Base-by-base conservation (phyloP, 805 yeast species). In the Martiniozyma abietophila region DNA sequence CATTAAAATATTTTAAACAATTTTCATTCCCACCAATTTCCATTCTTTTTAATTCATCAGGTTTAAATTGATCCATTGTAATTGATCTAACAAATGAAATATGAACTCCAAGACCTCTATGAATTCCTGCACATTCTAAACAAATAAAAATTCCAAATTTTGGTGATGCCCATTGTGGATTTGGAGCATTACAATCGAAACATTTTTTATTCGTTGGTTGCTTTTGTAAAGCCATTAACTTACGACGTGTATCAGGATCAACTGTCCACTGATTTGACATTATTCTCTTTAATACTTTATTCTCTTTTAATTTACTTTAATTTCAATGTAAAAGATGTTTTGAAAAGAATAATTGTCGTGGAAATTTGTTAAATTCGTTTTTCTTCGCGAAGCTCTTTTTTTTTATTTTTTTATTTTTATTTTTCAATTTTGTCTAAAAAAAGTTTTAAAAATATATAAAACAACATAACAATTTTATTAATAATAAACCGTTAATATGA, bases 151-250 rank as follows among this genome's bases (percentile, higher is more conserved):
- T 82, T 40, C 98, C 98, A 61, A 89, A 86, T 59, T 92, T 92
- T 24, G 97, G 97, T 10, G 96, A 85, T 2, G 97, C 96, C 98
- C 98, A 92, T 58, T 92, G 98, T 8, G 98, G 98, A 55, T 88
- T 89, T 39, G 95, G 95, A 1, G 96, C 94, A 25, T 65, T 69
- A 60, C 98, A 92, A 57, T 92, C 98, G 57, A 85, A 80, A 60
- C 98, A 92, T 56, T 74, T 78, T 62, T 80, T 85, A 65, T 86
- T 85, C 10, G 66, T 79, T 18, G 89, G 94, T 30, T 66, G 65
- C 54, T 85, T 85, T 53, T 89, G 97, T 41, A 89, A 62, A 27
- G 76, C 76, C 46, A 75, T 50, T 26, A 83, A 66, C 54, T 80
- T 76, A 53, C 95, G 76, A 57, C 94, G 80, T 40, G 83, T 80